These are phyloP conservation scores for Fremontodendron californicum DNA, from an alignment of 345 rosid species.

Conservation along the genomic window DNA sequence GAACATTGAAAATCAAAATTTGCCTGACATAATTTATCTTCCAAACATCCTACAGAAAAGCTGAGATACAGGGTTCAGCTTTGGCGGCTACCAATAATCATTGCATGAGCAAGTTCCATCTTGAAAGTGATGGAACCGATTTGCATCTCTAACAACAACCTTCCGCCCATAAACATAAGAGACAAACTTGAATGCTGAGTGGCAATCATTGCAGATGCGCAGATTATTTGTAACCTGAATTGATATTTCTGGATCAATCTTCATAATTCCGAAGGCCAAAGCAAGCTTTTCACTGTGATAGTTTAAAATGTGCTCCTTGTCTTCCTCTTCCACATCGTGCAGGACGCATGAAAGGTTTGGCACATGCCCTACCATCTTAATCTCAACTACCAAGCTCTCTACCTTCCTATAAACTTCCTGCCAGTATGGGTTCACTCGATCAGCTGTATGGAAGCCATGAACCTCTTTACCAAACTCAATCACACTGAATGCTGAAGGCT, in stretches of 20 bases:
- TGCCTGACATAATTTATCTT: not conserved
- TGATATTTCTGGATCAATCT: slow-evolving; percentile 18
- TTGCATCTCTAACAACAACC: slow-evolving; percentile 43
- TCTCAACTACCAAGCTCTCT: slow-evolving; percentile 33
- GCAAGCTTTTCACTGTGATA: slow-evolving; percentile 63
- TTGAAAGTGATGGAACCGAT: slow-evolving; percentile 45
- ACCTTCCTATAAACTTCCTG: slow-evolving; percentile 34
- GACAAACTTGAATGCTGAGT: slow-evolving; percentile 38
- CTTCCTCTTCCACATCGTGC: slow-evolving; percentile 58
- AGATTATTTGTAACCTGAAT: slow-evolving; percentile 47
- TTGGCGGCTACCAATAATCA: slow-evolving; percentile 46
- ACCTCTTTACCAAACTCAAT: slow-evolving; percentile 39
- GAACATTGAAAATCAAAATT: not conserved
- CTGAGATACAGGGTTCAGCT: not conserved
- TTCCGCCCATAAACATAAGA: slow-evolving; percentile 31
- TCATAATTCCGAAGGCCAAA: slow-evolving; percentile 47
- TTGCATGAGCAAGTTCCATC: slow-evolving; percentile 51
- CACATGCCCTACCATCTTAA: slow-evolving; percentile 44
- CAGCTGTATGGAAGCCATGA: slow-evolving; percentile 49
- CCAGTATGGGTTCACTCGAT: slow-evolving; percentile 36
- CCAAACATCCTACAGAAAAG: not conserved
- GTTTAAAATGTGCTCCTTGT: slow-evolving; percentile 42
- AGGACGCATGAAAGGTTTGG: slow-evolving; percentile 48
- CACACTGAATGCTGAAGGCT: slow-evolving; percentile 50
- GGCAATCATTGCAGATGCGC: slow-evolving; percentile 52